phyloP scores from a whole-genome alignment of 768 basidiomycete species.

The Chlorophyllum brunneum region DNA sequence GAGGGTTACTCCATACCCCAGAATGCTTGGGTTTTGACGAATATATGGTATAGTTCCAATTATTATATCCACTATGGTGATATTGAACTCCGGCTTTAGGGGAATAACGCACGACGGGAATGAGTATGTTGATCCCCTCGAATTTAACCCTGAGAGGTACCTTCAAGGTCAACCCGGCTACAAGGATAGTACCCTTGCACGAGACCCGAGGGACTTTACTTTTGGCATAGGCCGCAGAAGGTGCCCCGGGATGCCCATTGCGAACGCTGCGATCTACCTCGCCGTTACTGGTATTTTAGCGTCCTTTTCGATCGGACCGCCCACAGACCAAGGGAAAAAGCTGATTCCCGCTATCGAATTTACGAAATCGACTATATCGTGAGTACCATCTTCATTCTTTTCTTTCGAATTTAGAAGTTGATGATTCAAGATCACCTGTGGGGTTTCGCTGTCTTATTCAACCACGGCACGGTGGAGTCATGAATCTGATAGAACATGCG shows the following conservation, averaged over 20 bases:
- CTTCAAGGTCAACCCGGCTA: conserved; percentile 1
- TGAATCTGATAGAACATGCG: too few relatives aligned
- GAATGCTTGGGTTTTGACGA: neutral
- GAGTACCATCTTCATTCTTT: neutral
- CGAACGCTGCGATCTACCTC: neutral
- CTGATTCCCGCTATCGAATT: neutral
- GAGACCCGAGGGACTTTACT: conserved; percentile 7
- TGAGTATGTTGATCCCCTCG: conserved; percentile 9
- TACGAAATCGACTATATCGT: neutral
- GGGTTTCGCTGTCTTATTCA: too few relatives aligned
- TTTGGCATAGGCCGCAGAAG: conserved; percentile 13
- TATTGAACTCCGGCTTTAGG: conserved; percentile 10
- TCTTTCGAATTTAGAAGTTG: too few relatives aligned
- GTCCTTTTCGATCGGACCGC: neutral
- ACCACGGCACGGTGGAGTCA: too few relatives aligned
- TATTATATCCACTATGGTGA: neutral
- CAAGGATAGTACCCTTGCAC: neutral
- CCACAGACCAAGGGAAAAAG: neutral
- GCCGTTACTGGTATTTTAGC: neutral
- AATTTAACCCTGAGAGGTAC: conserved; percentile 16
- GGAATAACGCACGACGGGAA: conserved; percentile 14
- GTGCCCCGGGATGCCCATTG: neutral
- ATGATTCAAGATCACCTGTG: too few relatives aligned
- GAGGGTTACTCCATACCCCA: neutral
- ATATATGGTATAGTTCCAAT: conserved; percentile 1